Base-by-base conservation (phyloP, 1,284 basidiomycete species). In the Microbotryum silenes-acaulis region DNA sequence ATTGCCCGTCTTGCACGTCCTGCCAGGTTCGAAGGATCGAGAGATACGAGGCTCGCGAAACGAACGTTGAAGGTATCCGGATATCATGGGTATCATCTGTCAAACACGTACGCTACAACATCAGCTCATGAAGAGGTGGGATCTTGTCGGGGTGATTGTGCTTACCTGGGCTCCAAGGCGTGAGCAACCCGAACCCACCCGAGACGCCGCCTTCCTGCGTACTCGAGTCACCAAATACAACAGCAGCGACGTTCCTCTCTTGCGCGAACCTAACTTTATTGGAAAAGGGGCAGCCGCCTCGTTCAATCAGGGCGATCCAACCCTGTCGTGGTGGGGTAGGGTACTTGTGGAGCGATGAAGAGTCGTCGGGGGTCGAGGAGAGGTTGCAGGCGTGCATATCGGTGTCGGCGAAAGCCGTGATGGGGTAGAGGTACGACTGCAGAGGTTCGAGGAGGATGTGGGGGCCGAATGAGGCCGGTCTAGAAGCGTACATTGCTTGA, bases 221-320 rank as follows among this genome's bases (percentile, higher is more conserved):
- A 18, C 51, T 51, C 51, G 60, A 81, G 54, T 91, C 91, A 50
- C 91, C 91, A 1, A 96, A 88, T n/a, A 94, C 83, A 29, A 92
- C 85, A 2, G 86, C 90, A 66, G 80, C 82, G 1, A 91, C 90
- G n/a, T 90, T 91, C 14, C 89, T 77, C 49, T 81, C 78, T 74
- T 92, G 88, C 1, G 90, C 89, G 70, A 88, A 85, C 54, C 87
- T 78, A 61, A 82, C 87, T 78, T 96, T 96, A 70, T 84, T 85
- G 16, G 88, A 86, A 73, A 96, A 96, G 58, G 89, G 84, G 73
- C 91, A 96, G 53, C 82, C 78, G 0, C 91, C 91, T 52, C 91
- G 79, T 74, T 92, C 87, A 0, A 93, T 83, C 52, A 94, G 80
- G 0, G 88, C 91, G 72, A 94, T 87, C 84, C 88, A 90, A 1